Percentiles rank a stretch among this genome's conserved stretches.
Conservation (phyloP, 306 rosid species). For the Clitoria ternatea region DNA sequence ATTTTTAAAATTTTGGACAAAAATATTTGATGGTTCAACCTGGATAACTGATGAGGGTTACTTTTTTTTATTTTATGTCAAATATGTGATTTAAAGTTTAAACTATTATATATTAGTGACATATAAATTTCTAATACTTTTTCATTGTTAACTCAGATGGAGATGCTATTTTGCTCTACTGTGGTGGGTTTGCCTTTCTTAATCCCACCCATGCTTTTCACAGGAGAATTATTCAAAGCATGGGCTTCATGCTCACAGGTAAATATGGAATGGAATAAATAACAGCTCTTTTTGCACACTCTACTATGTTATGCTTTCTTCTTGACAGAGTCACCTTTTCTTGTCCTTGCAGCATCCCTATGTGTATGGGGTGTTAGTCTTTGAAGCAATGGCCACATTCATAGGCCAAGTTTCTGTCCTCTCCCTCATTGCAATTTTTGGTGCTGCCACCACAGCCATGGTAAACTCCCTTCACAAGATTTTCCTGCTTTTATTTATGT, state of each 20-base stretch:
- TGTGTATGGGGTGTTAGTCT: slow-evolving; percentile 82
- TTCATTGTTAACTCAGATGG: slow-evolving; percentile 52
- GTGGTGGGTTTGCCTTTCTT: slow-evolving; percentile 90
- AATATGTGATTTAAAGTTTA: slow-evolving; percentile 10
- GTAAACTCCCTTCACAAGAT: slow-evolving; percentile 43
- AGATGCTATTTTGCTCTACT: slow-evolving; percentile 97
- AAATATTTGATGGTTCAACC: too few relatives aligned
- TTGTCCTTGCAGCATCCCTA: slow-evolving; percentile 75
- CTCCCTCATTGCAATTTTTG: slow-evolving; percentile 87
- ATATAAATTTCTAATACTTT: neutral
- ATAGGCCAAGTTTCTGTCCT: slow-evolving; percentile 93
- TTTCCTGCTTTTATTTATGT: slow-evolving; percentile 15
- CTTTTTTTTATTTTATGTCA: slow-evolving; percentile 17
- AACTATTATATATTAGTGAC: neutral
- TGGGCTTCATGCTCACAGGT: slow-evolving; percentile 95
- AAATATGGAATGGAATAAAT: slow-evolving; percentile 28
- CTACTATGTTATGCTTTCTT: neutral
- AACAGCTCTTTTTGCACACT: neutral
- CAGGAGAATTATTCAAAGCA: slow-evolving; percentile 91
- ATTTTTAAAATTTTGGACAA: too few relatives aligned
- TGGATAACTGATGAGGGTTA: too few relatives aligned
- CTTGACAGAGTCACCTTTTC: slow-evolving; percentile 12
- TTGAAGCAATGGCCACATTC: slow-evolving; percentile 94
- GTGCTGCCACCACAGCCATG: slow-evolving; percentile 98
- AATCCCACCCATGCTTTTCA: slow-evolving; percentile 92